Evolutionary conservation across 768 basidiomycete species (phyloP).

Genomic region (Boletus speciosus): DNA sequence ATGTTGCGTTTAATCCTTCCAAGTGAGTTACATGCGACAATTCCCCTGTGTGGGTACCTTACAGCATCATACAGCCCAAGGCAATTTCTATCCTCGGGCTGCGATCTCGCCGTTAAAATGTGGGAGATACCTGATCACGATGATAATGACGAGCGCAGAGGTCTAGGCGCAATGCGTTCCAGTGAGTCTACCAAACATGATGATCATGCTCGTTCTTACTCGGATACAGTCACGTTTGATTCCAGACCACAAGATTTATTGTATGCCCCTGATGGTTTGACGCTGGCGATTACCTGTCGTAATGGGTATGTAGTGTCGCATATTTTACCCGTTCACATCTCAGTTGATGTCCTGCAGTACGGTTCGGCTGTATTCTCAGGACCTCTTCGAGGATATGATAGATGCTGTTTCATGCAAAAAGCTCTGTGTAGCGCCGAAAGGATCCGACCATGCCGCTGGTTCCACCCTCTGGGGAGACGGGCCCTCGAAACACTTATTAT

Average conservation of each 20-base stretch:
- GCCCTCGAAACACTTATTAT: slow-evolving; percentile 38
- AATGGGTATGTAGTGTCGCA: slow-evolving; percentile 24
- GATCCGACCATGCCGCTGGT: slow-evolving; percentile 36
- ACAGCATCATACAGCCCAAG: slow-evolving; percentile 29
- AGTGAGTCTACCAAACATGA: slow-evolving; percentile 12
- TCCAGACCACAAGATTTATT: slow-evolving; percentile 41
- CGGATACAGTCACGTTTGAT: slow-evolving; percentile 19
- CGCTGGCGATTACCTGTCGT: slow-evolving; percentile 36
- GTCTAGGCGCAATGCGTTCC: slow-evolving; percentile 9
- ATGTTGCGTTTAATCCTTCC: slow-evolving; percentile 51
- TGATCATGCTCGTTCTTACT: not conserved
- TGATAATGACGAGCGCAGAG: slow-evolving; percentile 9
- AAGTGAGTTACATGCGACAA: slow-evolving; percentile 32
- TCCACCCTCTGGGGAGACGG: slow-evolving; percentile 52
- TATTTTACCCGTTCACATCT: not conserved
- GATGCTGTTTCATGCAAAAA: slow-evolving; percentile 10
- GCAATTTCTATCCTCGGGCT: slow-evolving; percentile 46
- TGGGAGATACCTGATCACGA: slow-evolving; percentile 38
- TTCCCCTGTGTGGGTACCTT: not conserved
- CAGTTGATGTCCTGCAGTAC: slow-evolving; percentile 14
- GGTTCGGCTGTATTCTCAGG: slow-evolving; percentile 18
- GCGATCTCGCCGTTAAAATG: slow-evolving; percentile 40
- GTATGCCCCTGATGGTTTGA: slow-evolving; percentile 40
- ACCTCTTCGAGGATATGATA: slow-evolving; percentile 21
- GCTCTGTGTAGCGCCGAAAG: slow-evolving; percentile 15